Evolutionary conservation across 2,329 filamentous ascomycete species (phyloP), one percentile per base, ranked within the genome.

Genomic region (Lizonia empirigonia): DNA sequence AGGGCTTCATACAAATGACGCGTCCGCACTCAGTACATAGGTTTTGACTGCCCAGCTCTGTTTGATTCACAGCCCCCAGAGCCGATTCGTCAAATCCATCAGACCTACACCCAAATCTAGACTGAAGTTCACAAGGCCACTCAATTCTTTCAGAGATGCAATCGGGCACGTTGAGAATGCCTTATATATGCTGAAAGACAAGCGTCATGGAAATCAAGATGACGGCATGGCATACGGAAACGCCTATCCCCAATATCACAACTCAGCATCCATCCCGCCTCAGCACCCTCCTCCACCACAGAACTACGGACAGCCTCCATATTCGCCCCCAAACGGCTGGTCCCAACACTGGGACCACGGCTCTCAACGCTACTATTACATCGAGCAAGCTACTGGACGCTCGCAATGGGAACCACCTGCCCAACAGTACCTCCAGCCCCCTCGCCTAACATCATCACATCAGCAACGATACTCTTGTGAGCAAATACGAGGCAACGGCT

Each of bases 321-420:
- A 49, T 26, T 54, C 10, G 64, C 76, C 22, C 42, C 63, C 65
- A 3, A 55, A 53, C 5, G 85, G 85, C 58, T 88, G 85, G 85
- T 72, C 76, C 22, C 76, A 83, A 12, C 80, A 85, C 67, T 88
- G 80, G 71, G 85, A 88, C 59, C 78, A 82, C 44, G 76, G 75
- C 46, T 74, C 77, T 47, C 80, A 85, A 64, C 81, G 82, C 47
- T 86, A 82, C 74, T 88, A 82, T 72, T 89, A 85, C 64, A 77
- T 83, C 52, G 84, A 88, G 66, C 73, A 82, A 48, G 75, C 80
- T 38, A 82, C 82, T 5, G 82, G 83, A 15, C 80, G 78, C 46
- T 80, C 82, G 1, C 84, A 87, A 67, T 87, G 85, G 85, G 82
- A 86, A 55, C 60, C 58, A 19, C 60, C 62, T 18, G 23, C 32